Evolutionary conservation across 2,329 filamentous ascomycete genomes (phyloP), one percentile per base, ranked within the genome.

Genomic region (Thermoascus crustaceus): DNA sequence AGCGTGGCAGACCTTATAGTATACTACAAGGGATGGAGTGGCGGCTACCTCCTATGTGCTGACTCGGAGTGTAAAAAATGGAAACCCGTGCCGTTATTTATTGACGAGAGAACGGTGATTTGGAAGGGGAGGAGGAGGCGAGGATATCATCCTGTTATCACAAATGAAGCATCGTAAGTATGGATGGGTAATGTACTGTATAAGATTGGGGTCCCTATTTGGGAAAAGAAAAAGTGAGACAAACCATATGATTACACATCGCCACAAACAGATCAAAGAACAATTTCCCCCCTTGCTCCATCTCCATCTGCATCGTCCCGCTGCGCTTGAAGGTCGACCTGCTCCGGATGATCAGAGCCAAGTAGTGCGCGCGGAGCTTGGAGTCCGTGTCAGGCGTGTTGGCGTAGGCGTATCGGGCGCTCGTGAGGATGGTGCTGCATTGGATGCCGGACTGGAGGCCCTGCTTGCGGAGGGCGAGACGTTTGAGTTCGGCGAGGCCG

Each of bases 191-290:
- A n/a, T n/a, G n/a, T n/a, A n/a, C n/a, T n/a, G n/a, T n/a, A n/a
- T n/a, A n/a, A n/a, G n/a, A n/a, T n/a, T n/a, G n/a, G n/a, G n/a
- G n/a, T n/a, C n/a, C n/a, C n/a, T n/a, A n/a, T n/a, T n/a, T n/a
- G n/a, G n/a, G n/a, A 10, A 41, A 30, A 25, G 4, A 19, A 22
- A 26, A 10, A 14, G 14, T 8, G 27, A 33, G 7, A 62, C 82
- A 58, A 78, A 71, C 85, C 54, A 94, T 83, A 55, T 94, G 85
- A 58, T 94, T 94, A 64, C 84, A 87, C 64, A 94, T 77, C 11
- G 88, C 86, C 33, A 94, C 88, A 58, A 94, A 95, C 29, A 94
- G 70, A 56, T 94, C 88, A 57, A 94, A 95, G 68, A 94, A 94
- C 40, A 94, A 70, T 53, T 83, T 83, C 35, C 85, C 85, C 18